Percentiles rank a stretch among this genome's conserved stretches.
phyloP scores from a whole-genome alignment of 345 rosid species.

The Iberis pinnata region DNA sequence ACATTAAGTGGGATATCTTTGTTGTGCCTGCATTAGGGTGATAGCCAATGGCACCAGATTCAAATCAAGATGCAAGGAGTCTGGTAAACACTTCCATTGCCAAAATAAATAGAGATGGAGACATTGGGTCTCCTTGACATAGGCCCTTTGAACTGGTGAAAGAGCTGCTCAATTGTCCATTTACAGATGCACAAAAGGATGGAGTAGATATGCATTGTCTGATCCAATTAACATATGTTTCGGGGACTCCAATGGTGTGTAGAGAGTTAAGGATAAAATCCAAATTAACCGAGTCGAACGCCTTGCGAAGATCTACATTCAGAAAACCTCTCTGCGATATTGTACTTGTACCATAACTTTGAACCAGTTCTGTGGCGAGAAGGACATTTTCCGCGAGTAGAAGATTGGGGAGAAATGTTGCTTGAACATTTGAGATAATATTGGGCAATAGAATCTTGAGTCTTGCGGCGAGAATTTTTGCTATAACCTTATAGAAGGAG shows the following conservation, averaged over 20 bases:
- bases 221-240: neutral
- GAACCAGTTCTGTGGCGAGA: neutral
- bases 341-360: neutral
- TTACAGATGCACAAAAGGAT: neutral
- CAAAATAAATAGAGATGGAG: neutral
- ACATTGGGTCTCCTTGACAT: neutral
- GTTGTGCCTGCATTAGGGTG: neutral
- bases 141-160: neutral
- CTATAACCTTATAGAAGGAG: neutral
- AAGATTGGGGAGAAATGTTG: neutral
- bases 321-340: neutral
- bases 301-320: neutral
- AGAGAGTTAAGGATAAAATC: neutral
- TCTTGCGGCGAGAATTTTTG: neutral
- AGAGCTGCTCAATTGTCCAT: neutral
- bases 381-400: neutral
- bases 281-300: neutral
- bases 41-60: neutral
- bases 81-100: neutral
- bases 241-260: neutral
- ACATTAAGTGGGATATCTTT: neutral
- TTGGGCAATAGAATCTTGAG: neutral
- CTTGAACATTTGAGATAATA: neutral
- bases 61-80: neutral
- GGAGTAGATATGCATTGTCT: neutral